phyloP scores from a whole-genome alignment of 2,329 filamentous ascomycete species.

The Paradendryphiella salina region DNA sequence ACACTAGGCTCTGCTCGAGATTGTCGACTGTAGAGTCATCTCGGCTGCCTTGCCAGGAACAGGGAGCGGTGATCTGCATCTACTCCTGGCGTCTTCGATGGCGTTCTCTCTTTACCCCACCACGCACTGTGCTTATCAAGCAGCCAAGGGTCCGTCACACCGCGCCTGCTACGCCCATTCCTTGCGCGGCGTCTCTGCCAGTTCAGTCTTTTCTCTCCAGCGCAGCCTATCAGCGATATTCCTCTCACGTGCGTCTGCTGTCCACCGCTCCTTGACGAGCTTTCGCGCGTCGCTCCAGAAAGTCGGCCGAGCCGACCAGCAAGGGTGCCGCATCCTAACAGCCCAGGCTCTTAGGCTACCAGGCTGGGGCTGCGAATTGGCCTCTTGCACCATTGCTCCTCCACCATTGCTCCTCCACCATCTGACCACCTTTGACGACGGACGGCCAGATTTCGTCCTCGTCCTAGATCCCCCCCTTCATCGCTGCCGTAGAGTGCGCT shows the following conservation, averaged over 20 bases:
- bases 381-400: slow-evolving; percentile 13
- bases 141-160: slow-evolving; percentile 13
- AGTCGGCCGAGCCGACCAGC: slow-evolving; percentile 25
- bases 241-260: slow-evolving; percentile 10
- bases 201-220: slow-evolving; percentile 13
- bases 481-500: slow-evolving; percentile 12
- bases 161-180: slow-evolving; percentile 25
- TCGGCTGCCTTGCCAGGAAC: slow-evolving; percentile 23
- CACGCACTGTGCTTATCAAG: slow-evolving; percentile 27
- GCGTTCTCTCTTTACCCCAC: slow-evolving; percentile 29
- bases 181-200: background rate
- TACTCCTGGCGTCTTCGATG: slow-evolving; percentile 15
- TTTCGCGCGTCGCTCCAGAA: slow-evolving; percentile 17
- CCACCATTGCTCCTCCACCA: slow-evolving; percentile 17
- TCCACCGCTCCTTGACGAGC: slow-evolving; percentile 22
- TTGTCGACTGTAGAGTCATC: background rate
- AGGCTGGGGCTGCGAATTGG: slow-evolving; percentile 15
- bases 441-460: background rate
- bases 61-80: slow-evolving; percentile 13
- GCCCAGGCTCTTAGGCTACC: slow-evolving; percentile 1
- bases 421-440: slow-evolving; percentile 15
- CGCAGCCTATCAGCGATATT: slow-evolving; percentile 17
- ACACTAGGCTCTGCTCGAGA: no score
- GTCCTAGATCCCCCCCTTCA: background rate
- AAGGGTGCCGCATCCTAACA: slow-evolving; percentile 13